Percentiles rank a stretch among this genome's conserved stretches.
phyloP scores from a whole-genome alignment of 805 yeast genomes.

The Saturnispora diversa region DNA sequence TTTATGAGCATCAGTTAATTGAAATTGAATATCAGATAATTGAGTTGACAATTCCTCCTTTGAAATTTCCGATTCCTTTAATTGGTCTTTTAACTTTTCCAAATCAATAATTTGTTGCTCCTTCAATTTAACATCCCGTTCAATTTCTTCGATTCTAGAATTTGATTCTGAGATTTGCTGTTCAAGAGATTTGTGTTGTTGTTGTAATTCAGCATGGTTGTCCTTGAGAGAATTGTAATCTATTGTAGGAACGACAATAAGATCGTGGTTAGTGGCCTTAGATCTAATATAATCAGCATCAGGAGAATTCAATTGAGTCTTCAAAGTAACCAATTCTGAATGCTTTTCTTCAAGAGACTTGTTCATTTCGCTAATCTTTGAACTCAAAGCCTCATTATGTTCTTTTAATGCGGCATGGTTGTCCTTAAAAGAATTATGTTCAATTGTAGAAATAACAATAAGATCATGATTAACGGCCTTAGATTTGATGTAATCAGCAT shows the following conservation, averaged over 20 bases:
- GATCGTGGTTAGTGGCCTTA: constrained; percentile 11
- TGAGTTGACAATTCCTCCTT: no score
- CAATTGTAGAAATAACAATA: constrained; percentile 13
- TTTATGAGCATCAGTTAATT: background rate
- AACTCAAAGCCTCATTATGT: no score
- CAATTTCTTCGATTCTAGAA: no score
- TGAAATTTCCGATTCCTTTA: no score
- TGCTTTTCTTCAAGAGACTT: background rate
- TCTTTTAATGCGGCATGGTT: no score
- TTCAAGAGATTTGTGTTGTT: no score
- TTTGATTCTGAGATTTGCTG: no score
- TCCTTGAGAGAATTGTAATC: constrained; percentile 8
- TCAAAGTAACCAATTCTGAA: background rate
- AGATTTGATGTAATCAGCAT: constrained; percentile 15
- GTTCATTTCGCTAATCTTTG: no score
- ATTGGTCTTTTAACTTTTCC: no score
- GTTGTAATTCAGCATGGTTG: background rate
- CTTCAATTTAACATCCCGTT: no score
- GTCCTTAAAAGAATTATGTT: constrained; percentile 7
- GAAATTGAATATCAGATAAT: background rate
- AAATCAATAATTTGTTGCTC: no score
- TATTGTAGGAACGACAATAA: constrained; percentile 12
- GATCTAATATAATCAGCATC: constrained; percentile 16
- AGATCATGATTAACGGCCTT: constrained; percentile 11
- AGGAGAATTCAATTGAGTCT: constrained; percentile 12